Base-by-base conservation (phyloP, 345 rosid genomes). In the Psidium guajava region DNA sequence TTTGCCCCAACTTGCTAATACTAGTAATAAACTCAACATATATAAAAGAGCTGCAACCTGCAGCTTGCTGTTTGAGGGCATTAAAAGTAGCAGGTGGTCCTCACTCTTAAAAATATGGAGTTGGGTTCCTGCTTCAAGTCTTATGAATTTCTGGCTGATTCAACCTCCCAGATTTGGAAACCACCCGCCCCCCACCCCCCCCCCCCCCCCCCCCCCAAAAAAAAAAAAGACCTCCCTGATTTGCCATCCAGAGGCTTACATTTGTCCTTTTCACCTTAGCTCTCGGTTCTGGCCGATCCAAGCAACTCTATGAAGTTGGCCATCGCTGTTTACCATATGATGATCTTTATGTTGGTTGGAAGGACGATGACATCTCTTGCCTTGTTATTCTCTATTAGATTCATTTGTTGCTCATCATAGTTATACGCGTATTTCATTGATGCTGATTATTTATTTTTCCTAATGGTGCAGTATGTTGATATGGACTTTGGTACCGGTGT, bases 401-500 rank as follows among this genome's bases (percentile, higher is more conserved):
- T 64, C 18, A 64, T 64, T 61, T 32, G 75, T 64, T 64, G 75
- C 44, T 64, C 44, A 32, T 16, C 75, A 64, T 28, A 64, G 75
- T 64, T 7, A 64, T 64, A 15, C 44, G 44, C 7, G 32, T 64
- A 64, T 64, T 2, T 64, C 12, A 32, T 32, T 32, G 75, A 64
- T 64, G 75, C 44, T 64, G 75, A 24, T 22, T 20, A n/a, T 85
- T 40, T 8, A 32, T 81, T 81, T 52, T 82, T 83, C 69, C 89
- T 82, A 86, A 87, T 88, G 51, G 87, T 84, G 54, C 90, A 97
- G 99, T 90, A 92, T 89, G 99, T 97, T 87, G 99, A 97, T 90
- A 95, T 94, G 92, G 99, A 97, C 84, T 95, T 97, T 90, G 99
- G 99, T 90, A 97, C 99, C 83, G 99, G 99, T 84, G 98, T 95